Percentiles rank a stretch among this genome's conserved stretches.
These are phyloP conservation scores for Gossypium stocksii DNA, from an alignment of 345 rosid genomes.

Conservation along the genomic window DNA sequence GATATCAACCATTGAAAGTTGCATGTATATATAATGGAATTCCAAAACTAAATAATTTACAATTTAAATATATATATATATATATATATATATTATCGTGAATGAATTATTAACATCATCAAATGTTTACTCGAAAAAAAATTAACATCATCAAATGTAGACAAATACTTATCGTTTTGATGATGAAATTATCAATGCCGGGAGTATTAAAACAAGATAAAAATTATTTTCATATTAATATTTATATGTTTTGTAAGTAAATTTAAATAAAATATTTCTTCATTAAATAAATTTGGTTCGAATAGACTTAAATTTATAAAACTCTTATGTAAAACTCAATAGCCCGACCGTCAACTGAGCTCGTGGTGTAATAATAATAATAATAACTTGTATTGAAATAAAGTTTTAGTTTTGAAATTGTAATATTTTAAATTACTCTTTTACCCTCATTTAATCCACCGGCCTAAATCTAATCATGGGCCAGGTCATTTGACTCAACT, in stretches of 20 bases:
- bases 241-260: too few species aligned
- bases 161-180: background rate
- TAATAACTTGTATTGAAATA: too few species aligned
- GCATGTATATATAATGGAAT: background rate
- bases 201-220: background rate
- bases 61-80: background rate
- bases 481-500: fast-evolving
- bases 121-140: too few species aligned
- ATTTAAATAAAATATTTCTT: too few species aligned
- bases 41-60: background rate
- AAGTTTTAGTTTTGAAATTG: too few species aligned
- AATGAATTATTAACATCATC: background rate
- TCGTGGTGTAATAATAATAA: too few species aligned
- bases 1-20: background rate
- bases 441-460: background rate
- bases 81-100: background rate
- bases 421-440: too few species aligned
- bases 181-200: background rate
- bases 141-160: too few species aligned
- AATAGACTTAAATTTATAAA: too few species aligned
- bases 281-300: too few species aligned
- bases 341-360: too few species aligned
- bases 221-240: background rate
- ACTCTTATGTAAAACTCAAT: background rate
- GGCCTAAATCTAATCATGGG: too few species aligned